Evolutionary conservation across 192 early-diverging fungal species (phyloP), one percentile per base, ranked within the genome.

Genomic region (Coemansia sp.): DNA sequence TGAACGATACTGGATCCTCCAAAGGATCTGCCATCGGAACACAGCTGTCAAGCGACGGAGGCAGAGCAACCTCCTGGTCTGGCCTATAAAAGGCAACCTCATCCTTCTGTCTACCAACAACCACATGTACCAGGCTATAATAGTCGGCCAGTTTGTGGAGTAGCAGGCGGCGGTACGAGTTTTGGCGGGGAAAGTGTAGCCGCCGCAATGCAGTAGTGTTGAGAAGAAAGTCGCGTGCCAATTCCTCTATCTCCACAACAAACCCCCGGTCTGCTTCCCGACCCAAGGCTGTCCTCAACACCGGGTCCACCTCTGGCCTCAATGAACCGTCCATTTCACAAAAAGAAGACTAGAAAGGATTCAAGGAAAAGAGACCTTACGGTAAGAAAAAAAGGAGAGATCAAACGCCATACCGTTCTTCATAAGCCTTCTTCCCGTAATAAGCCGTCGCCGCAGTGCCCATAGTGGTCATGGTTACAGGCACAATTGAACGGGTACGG

Each of bases 401-500:
- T 45, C 37, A 72, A 7, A 73, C 62, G 17, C 69, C 69, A 32
- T 61, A 73, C 17, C 54, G 31, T 11, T 65, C 54, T 36, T 73
- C 62, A 25, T 73, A 73, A 2, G 48, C 54, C 40, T 73, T 73
- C 40, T 73, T 73, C 4, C 53, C 22, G 25, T 61, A 60, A 39
- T 73, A 73, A 0, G 53, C 69, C 4, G 48, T 54, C 14, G 69
- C 51, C 4, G 51, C 62, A 4, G 54, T 57, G 11, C 69, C 69
- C n/a, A 73, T 49, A 0, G 54, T 21, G 5, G 57, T 52, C 69
- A 73, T 73, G 16, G 29, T 30, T 1, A 48, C 22, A 18, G 68
- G 68, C 2, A 73, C 69, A 5, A 62, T 56, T 16, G 62, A 62
- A 10, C 64, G 42, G 10, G 61, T 73, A 16, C 69, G 40, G 22